Evolutionary conservation across 345 rosid genomes (phyloP), one percentile per base, ranked within the genome.

Genomic region (Moringa oleifera): DNA sequence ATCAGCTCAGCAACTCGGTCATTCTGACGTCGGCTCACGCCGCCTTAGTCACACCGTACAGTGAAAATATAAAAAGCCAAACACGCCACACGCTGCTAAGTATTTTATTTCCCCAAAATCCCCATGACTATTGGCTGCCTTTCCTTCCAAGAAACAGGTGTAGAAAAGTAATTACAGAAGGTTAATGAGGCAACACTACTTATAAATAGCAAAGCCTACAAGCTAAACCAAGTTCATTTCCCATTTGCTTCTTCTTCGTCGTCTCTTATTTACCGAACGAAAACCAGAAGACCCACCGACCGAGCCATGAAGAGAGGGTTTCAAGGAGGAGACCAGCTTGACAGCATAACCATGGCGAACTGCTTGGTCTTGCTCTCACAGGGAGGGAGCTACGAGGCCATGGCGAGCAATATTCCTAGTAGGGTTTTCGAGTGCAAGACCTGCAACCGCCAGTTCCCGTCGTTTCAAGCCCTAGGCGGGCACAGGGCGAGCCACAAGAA

Each of bases 401-500:
- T 36, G 22, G 11, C 13, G 0, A 61, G 25, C 23, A 21, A 23
- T n/a, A 60, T 62, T 17, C 47, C 70, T 1, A 57, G 28, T 67
- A 4, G 54, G 0, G 83, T 79, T 55, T 86, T 86, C 68, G 85
- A 75, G 87, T 86, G 92, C 82, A 86, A 78, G 23, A 83, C 92
- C 0, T 86, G 92, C 25, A 83, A 80, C 64, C 57, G 92, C 21
- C 80, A 78, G 20, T 83, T 83, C 56, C 72, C 70, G 0, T 81
- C 89, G 0, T 86, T 86, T 70, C 92, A 83, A 63, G 89, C 92
- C 11, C 74, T 83, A 0, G 92, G 92, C 0, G 92, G 92, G 0
- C 92, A 83, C 63, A 66, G 89, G 6, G 92, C 89, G 0, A 86
- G 92, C 61, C 92, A 86, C 70, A 86, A 83, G 80, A 86, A 80